These are phyloP conservation scores for Vitis amurensis DNA, from an alignment of 164 flowering plant species.

Conservation along the genomic window DNA sequence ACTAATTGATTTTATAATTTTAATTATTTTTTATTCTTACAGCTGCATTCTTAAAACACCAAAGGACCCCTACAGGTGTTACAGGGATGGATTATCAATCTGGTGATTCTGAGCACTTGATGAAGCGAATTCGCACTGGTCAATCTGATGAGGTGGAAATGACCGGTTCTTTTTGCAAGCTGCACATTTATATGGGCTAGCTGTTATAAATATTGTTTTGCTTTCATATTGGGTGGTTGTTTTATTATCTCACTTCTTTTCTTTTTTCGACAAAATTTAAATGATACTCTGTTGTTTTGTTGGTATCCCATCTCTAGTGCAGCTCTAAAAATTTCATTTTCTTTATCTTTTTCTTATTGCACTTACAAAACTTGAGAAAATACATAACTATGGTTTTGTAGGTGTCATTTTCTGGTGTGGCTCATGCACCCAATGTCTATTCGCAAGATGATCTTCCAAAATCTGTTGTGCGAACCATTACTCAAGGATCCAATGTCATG, in stretches of 20 bases:
- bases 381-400: constrained; percentile 10
- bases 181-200: background rate
- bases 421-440: constrained; percentile 53
- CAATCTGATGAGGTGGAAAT: constrained; percentile 66
- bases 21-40: constrained; percentile 7
- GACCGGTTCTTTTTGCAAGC: background rate
- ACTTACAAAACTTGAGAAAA: background rate
- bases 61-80: constrained; percentile 58
- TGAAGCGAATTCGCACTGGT: constrained; percentile 69
- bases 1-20: background rate
- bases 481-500: constrained; percentile 67
- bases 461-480: constrained; percentile 50
- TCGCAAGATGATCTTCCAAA: constrained; percentile 81
- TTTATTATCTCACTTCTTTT: background rate
- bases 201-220: background rate
- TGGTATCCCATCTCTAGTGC: background rate
- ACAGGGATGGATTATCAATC: constrained; percentile 71
- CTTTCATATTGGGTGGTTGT: background rate
- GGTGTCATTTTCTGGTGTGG: constrained; percentile 64
- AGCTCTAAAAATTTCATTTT: background rate
- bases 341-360: background rate
- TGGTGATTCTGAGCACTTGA: constrained; percentile 67
- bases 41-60: constrained; percentile 71
- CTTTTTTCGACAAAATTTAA: background rate
- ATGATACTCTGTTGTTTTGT: background rate